Percentiles rank a stretch among this genome's conserved stretches.
Evolutionary conservation across 495 filamentous ascomycete genomes (phyloP).

Genomic region (Lasiosphaeris hirsuta): DNA sequence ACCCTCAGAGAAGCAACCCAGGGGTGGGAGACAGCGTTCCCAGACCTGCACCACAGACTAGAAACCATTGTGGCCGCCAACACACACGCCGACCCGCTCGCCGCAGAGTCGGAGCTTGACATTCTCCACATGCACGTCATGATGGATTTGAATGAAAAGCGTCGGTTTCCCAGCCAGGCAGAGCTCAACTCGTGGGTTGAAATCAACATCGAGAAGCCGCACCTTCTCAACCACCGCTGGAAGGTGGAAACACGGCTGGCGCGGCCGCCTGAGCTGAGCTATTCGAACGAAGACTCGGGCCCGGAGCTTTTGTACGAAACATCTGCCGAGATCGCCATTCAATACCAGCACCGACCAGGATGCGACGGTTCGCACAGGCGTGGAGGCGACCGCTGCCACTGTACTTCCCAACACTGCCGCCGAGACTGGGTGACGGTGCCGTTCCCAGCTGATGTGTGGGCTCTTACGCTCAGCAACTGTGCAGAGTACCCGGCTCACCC

Average conservation of each 20-base stretch:
- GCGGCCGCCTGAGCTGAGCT: constrained; percentile 45
- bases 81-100: constrained; percentile 16
- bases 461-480: constrained; percentile 44
- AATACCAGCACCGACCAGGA: constrained; percentile 37
- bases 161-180: constrained; percentile 44
- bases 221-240: constrained; percentile 46
- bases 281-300: constrained; percentile 26
- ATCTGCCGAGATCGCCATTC: constrained; percentile 30
- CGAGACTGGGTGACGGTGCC: constrained; percentile 38
- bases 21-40: constrained; percentile 42
- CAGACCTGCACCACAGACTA: constrained; percentile 41
- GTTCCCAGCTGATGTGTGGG: constrained; percentile 50
- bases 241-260: constrained; percentile 45
- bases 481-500: constrained; percentile 40
- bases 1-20: constrained; percentile 39
- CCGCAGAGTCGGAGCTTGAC: constrained; percentile 40
- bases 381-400: constrained; percentile 31
- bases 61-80: constrained; percentile 32
- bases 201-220: constrained; percentile 43
- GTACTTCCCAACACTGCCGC: constrained; percentile 22
- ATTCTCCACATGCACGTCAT: constrained; percentile 52
- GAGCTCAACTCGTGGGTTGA: constrained; percentile 49
- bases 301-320: constrained; percentile 30
- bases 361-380: constrained; percentile 34
- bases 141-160: constrained; percentile 43